These are phyloP conservation scores for Rhizophagus clarus DNA, from an alignment of 192 early-diverging fungal genomes.

Conservation along the genomic window DNA sequence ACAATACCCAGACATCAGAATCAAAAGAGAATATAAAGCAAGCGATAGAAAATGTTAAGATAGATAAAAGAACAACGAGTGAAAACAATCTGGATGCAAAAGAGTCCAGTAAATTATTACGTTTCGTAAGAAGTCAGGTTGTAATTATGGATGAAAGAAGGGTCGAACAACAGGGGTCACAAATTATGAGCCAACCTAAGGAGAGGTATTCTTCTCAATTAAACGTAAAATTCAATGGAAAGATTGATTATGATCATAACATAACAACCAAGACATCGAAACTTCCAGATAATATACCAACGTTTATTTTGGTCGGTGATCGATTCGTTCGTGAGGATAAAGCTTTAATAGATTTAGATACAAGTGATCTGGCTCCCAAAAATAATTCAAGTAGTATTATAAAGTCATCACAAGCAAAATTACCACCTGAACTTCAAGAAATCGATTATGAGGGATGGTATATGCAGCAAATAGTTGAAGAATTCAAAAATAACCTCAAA, in stretches of 20 bases:
- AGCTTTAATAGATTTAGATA: background rate
- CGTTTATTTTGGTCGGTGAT: background rate
- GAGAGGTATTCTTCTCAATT: background rate
- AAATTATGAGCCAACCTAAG: background rate
- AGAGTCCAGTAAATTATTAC: too few species aligned
- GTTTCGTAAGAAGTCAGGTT: too few species aligned
- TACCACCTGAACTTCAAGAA: background rate
- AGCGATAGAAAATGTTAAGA: too few species aligned
- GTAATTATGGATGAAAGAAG: background rate
- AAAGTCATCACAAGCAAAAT: background rate
- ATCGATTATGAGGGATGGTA: background rate
- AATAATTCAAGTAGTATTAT: background rate
- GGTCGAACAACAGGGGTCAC: background rate
- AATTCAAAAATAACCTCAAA: background rate
- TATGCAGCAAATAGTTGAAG: background rate
- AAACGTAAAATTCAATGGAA: background rate
- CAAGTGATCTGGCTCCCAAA: background rate
- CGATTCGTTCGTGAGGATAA: background rate
- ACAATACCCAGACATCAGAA: too few species aligned
- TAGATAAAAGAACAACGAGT: background rate
- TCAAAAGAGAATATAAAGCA: too few species aligned
- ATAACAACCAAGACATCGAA: background rate
- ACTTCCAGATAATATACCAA: background rate
- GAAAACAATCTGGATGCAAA: background rate
- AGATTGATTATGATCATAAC: too few species aligned